Percentiles rank a stretch among this genome's conserved stretches.
Evolutionary conservation across 805 yeast genomes (phyloP).

Genomic region (Candida oleophila): DNA sequence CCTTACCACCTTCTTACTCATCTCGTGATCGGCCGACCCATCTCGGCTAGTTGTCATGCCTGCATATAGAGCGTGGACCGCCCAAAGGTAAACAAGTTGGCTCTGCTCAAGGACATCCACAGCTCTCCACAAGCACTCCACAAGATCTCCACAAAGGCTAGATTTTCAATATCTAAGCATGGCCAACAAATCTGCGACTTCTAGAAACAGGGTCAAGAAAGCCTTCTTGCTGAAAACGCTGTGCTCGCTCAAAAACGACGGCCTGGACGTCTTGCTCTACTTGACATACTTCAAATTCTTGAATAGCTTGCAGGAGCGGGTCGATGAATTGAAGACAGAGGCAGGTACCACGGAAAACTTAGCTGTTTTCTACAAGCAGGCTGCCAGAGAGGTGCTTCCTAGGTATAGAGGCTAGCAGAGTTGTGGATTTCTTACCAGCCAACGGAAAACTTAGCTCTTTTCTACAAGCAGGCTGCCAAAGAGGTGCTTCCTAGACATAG

Average conservation of each 20-base stretch:
- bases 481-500: conserved; percentile 31
- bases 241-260: conserved; percentile 30
- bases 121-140: too few relatives aligned
- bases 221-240: background rate
- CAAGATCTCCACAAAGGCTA: too few relatives aligned
- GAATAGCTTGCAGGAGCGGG: conserved; percentile 37
- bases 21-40: too few relatives aligned
- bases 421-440: too few relatives aligned
- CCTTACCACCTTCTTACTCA: too few relatives aligned
- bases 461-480: conserved; percentile 31
- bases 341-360: conserved; percentile 38
- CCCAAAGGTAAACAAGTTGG: too few relatives aligned
- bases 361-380: conserved; percentile 36
- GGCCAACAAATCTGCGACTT: background rate
- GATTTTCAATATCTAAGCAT: too few relatives aligned
- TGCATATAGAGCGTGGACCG: too few relatives aligned
- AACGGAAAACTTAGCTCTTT: conserved; percentile 43
- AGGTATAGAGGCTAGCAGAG: conserved; percentile 42
- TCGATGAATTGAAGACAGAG: conserved; percentile 42
- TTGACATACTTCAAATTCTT: conserved; percentile 49
- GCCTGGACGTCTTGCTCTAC: conserved; percentile 43
- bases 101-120: too few relatives aligned
- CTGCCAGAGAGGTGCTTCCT: conserved; percentile 28
- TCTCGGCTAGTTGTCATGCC: too few relatives aligned
- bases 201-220: conserved; percentile 3